Evolutionary conservation across 2,329 filamentous ascomycete genomes (phyloP).

Genomic region (Akanthomyces muscarius): DNA sequence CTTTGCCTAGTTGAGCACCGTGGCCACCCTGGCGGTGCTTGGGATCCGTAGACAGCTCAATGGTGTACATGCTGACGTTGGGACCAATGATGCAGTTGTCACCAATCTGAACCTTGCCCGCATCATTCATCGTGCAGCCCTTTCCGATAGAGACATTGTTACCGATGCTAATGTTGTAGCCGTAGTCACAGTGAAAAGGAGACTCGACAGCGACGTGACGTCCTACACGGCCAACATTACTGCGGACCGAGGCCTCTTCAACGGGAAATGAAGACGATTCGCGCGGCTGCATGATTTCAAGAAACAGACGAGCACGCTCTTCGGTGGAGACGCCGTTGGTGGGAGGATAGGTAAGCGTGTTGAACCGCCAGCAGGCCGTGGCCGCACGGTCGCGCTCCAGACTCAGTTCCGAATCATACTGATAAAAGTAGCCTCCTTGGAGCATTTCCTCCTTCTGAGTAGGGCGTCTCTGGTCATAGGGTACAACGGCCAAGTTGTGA

Average conservation of each 20-base stretch:
- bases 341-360: slow-evolving; percentile 70
- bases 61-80: slow-evolving; percentile 81
- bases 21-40: slow-evolving; percentile 69
- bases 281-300: slow-evolving; percentile 64
- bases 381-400: slow-evolving; percentile 83
- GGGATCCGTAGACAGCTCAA: slow-evolving; percentile 67
- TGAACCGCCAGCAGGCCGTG: slow-evolving; percentile 78
- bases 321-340: slow-evolving; percentile 64
- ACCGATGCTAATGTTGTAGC: slow-evolving; percentile 88
- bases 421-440: slow-evolving; percentile 70
- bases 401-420: slow-evolving; percentile 72
- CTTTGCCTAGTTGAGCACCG: slow-evolving; percentile 65
- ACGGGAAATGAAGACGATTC: slow-evolving; percentile 55
- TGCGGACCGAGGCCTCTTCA: slow-evolving; percentile 47
- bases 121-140: slow-evolving; percentile 82
- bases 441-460: slow-evolving; percentile 92
- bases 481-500: slow-evolving; percentile 26
- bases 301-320: slow-evolving; percentile 67
- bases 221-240: slow-evolving; percentile 62
- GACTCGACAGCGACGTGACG: slow-evolving; percentile 74
- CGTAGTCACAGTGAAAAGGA: slow-evolving; percentile 90
- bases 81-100: slow-evolving; percentile 73
- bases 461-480: slow-evolving; percentile 38
- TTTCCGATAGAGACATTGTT: slow-evolving; percentile 79
- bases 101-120: slow-evolving; percentile 78